Evolutionary conservation across 148 eudicot species (phyloP).

Genomic region (Rhododendron ovatum): DNA sequence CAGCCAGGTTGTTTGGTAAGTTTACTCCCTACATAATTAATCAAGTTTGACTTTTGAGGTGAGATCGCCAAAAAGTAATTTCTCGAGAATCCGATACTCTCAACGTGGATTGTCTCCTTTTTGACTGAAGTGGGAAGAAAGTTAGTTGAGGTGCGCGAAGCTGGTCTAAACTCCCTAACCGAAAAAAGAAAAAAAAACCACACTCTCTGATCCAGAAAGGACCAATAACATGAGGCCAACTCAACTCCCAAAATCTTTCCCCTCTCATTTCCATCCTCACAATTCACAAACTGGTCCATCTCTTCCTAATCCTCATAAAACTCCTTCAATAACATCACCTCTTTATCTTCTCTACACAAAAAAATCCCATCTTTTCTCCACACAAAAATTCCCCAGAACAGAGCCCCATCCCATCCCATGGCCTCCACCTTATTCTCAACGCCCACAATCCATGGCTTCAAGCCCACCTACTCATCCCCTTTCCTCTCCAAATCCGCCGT

Average conservation of each 20-base stretch:
- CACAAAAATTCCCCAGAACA: background rate
- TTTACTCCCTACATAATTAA: too few species aligned
- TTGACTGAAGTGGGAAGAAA: too few species aligned
- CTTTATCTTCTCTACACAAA: background rate
- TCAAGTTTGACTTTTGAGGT: fast-evolving
- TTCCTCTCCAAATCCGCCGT: constrained; percentile 11
- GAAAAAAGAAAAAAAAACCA: background rate
- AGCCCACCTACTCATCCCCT: constrained; percentile 37
- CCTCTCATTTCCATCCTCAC: constrained; percentile 29
- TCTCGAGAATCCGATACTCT: too few species aligned
- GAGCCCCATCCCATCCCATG: background rate
- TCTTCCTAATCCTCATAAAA: background rate
- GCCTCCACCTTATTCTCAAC: constrained; percentile 47
- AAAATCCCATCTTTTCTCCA: background rate
- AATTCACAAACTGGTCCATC: constrained; percentile 24
- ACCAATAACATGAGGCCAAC: constrained; percentile 37
- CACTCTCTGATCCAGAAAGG: constrained; percentile 32
- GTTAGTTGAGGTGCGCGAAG: too few species aligned
- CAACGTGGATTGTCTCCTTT: too few species aligned
- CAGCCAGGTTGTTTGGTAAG: too few species aligned
- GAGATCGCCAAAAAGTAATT: background rate
- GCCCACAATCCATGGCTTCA: constrained; percentile 50
- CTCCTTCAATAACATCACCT: background rate
- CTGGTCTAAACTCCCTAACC: too few species aligned
- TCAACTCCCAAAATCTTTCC: constrained; percentile 25